phyloP scores from a whole-genome alignment of 306 rosid species.

The Gastrolobium bilobum region DNA sequence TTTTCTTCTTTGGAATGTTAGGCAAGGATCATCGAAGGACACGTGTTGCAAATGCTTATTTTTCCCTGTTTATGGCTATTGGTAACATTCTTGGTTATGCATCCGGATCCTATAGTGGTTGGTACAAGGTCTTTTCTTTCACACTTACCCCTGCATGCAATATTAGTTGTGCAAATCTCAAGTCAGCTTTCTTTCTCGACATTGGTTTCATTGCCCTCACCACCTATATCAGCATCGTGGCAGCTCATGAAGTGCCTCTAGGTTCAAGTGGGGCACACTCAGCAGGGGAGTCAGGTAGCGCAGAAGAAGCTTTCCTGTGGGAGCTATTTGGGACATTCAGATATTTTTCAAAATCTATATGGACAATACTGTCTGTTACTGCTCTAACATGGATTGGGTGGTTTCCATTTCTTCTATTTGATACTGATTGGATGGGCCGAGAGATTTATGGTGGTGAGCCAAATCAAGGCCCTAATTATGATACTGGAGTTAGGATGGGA shows the following conservation, averaged over 20 bases:
- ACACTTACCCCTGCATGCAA: slow-evolving; percentile 75
- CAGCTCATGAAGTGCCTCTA: slow-evolving; percentile 80
- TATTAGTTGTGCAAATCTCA: slow-evolving; percentile 92
- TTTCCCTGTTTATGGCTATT: slow-evolving; percentile 91
- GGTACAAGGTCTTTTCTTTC: slow-evolving; percentile 83
- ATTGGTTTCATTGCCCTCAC: slow-evolving; percentile 71
- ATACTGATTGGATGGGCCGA: slow-evolving; percentile 99
- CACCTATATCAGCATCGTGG: slow-evolving; percentile 71
- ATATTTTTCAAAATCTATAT: slow-evolving; percentile 75
- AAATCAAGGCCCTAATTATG: slow-evolving; percentile 76
- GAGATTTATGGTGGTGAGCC: slow-evolving; percentile 98
- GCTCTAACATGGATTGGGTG: slow-evolving; percentile 94
- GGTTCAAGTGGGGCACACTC: slow-evolving; percentile 50
- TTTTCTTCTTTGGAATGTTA: slow-evolving; percentile 53
- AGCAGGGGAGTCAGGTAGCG: slow-evolving; percentile 62
- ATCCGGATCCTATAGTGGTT: slow-evolving; percentile 87
- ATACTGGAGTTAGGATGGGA: slow-evolving; percentile 91
- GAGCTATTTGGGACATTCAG: slow-evolving; percentile 89
- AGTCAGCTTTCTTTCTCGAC: slow-evolving; percentile 88
- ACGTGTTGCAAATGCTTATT: slow-evolving; percentile 95
- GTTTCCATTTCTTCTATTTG: slow-evolving; percentile 93
- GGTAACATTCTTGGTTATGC: slow-evolving; percentile 95
- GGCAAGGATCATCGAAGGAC: slow-evolving; percentile 94
- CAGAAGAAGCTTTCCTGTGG: slow-evolving; percentile 92
- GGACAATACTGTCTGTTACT: slow-evolving; percentile 81